These are phyloP conservation scores for Monilinia polystroma DNA, from an alignment of 2,329 filamentous ascomycete genomes.

Conservation along the genomic window DNA sequence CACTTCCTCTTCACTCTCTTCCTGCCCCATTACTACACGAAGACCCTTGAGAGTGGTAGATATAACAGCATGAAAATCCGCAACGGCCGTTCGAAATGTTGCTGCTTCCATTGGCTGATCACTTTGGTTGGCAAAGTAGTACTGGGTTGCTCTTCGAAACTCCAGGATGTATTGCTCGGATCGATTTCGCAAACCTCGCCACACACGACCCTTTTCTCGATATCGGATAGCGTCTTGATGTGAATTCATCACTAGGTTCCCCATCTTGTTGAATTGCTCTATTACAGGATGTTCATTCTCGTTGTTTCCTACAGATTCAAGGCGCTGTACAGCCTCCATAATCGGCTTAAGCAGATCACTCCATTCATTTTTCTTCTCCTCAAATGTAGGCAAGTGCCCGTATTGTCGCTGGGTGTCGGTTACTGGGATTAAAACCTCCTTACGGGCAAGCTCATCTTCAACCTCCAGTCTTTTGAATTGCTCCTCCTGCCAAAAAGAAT, in stretches of 20 bases:
- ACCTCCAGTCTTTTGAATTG: not conserved
- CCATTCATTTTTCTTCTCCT: constrained; percentile 5
- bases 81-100: constrained; percentile 3
- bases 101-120: constrained; percentile 3
- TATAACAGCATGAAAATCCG: constrained; percentile 6
- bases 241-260: not conserved
- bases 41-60: constrained; percentile 5
- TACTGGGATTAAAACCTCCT: not conserved
- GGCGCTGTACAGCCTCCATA: not conserved
- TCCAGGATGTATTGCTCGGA: constrained; percentile 13
- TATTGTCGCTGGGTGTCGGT: no score
- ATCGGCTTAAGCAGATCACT: not conserved
- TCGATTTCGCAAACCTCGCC: constrained; percentile 17
- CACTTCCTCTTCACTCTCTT: constrained; percentile 6
- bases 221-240: constrained; percentile 11
- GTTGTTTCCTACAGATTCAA: not conserved
- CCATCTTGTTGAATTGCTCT: not conserved
- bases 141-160: constrained; percentile 15
- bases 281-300: not conserved
- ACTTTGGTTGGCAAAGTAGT: constrained; percentile 5
- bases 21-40: not conserved
- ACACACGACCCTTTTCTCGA: constrained; percentile 31
- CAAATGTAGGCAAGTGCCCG: not conserved
- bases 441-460: constrained; percentile 1
- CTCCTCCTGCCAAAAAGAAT: constrained; percentile 11